Conservation (phyloP, 2,329 filamentous ascomycete species). For the Chrysoporthe austroafricana region DNA sequence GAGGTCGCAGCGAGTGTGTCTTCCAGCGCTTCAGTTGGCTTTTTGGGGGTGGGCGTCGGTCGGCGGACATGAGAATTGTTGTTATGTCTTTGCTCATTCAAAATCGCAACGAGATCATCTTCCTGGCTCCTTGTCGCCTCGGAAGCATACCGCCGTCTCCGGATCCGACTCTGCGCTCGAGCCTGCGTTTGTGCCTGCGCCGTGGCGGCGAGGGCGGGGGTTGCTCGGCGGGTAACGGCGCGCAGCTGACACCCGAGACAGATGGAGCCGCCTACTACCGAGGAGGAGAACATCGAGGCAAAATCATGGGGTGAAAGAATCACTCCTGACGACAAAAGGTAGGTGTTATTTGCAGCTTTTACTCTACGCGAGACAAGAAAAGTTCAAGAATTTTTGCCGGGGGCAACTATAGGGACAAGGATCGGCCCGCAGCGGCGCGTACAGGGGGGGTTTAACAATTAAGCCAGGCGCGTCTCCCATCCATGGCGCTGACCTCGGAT, state of each 20-base stretch:
- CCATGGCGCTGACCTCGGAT: not conserved
- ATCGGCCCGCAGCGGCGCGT: constrained; percentile 7
- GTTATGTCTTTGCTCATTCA: constrained; percentile 1
- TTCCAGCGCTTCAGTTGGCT: not conserved
- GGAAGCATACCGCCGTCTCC: constrained; percentile 26
- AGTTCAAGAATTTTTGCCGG: constrained; percentile 15
- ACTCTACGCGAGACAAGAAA: not conserved
- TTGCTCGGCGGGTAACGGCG: constrained; percentile 35
- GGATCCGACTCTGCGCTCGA: constrained; percentile 15
- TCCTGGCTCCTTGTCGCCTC: constrained; percentile 14
- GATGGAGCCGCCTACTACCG: constrained; percentile 39
- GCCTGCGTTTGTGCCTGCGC: not conserved
- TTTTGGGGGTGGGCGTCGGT: not conserved
- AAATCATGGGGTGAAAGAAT: constrained; percentile 9
- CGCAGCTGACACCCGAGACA: constrained; percentile 46
- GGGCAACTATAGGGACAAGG: constrained; percentile 1
- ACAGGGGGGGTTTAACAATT: constrained; percentile 9
- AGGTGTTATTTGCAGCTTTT: not conserved
- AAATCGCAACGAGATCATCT: constrained; percentile 4
- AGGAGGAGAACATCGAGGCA: constrained; percentile 40
- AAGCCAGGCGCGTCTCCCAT: constrained; percentile 16
- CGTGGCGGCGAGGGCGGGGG: constrained; percentile 26
- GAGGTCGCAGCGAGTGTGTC: not conserved
- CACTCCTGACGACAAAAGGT: not conserved
- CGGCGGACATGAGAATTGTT: not conserved